phyloP scores from a whole-genome alignment of 208 protist species.

The Vickermania ingenoplastis region DNA sequence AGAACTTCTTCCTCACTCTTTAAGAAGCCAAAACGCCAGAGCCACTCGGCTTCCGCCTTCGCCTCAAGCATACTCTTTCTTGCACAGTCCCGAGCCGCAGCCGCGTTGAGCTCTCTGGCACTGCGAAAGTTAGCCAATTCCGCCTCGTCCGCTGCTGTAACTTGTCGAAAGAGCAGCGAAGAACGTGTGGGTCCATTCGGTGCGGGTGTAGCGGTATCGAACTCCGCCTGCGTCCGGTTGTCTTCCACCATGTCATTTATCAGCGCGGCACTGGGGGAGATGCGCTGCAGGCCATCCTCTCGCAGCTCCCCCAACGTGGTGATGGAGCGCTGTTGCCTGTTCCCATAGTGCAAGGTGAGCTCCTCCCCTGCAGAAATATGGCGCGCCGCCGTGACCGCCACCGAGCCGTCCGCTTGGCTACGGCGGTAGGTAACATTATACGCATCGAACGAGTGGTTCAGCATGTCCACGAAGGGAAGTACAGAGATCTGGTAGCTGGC shows the following conservation, averaged over 20 bases:
- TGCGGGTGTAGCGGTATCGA: too few relatives aligned
- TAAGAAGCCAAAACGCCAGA: slow-evolving; percentile 79
- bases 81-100: background rate
- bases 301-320: too few relatives aligned
- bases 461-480: slow-evolving; percentile 75
- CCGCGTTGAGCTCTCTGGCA: slow-evolving; percentile 11
- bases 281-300: too few relatives aligned
- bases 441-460: slow-evolving; percentile 48
- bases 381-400: slow-evolving; percentile 38
- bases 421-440: slow-evolving; percentile 57
- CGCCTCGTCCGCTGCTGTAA: slow-evolving; percentile 11
- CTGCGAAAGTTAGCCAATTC: slow-evolving; percentile 12
- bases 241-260: too few relatives aligned
- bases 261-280: too few relatives aligned
- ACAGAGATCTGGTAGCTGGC: slow-evolving; percentile 23
- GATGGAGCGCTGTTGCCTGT: slow-evolving; percentile 49
- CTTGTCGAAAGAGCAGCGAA: too few relatives aligned
- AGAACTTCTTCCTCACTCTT: slow-evolving; percentile 46
- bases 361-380: slow-evolving; percentile 51
- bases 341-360: slow-evolving; percentile 62
- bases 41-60: slow-evolving; percentile 45
- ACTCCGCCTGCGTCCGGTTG: too few relatives aligned
- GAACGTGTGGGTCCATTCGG: too few relatives aligned
- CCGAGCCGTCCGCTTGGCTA: slow-evolving; percentile 15
- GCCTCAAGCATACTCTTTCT: background rate